Conservation (phyloP, 2,329 filamentous ascomycete species). For the Phialophora expanda region DNA sequence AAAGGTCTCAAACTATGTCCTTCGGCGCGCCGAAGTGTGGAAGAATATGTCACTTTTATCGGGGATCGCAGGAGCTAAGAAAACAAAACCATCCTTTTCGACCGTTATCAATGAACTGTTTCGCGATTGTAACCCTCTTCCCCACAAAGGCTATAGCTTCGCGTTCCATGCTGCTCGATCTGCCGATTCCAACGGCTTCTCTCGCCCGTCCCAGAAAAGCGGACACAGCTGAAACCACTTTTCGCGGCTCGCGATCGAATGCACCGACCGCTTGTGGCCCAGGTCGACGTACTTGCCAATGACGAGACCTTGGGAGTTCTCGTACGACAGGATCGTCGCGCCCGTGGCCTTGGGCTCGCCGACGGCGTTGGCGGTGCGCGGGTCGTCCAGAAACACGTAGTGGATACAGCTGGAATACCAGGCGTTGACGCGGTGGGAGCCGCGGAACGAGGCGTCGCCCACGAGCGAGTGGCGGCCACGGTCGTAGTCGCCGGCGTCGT, state of each 20-base stretch:
- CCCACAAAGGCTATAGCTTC: slow-evolving; percentile 44
- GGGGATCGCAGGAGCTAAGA: no score
- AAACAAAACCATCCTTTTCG: not conserved
- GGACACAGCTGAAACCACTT: slow-evolving; percentile 69
- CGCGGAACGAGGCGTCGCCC: slow-evolving; percentile 62
- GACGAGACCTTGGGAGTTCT: slow-evolving; percentile 74
- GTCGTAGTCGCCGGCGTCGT: slow-evolving; percentile 60
- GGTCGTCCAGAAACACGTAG: slow-evolving; percentile 65
- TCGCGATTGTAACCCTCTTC: not conserved
- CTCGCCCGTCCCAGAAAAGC: slow-evolving; percentile 56
- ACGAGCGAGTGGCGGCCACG: slow-evolving; percentile 67
- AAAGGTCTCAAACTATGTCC: no score
- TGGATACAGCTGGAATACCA: slow-evolving; percentile 65
- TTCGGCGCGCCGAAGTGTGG: no score
- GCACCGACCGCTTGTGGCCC: slow-evolving; percentile 72
- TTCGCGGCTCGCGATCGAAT: slow-evolving; percentile 68
- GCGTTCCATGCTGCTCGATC: slow-evolving; percentile 56
- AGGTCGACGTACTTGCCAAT: slow-evolving; percentile 75
- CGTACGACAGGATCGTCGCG: slow-evolving; percentile 72
- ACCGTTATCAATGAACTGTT: not conserved
- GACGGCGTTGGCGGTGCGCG: slow-evolving; percentile 60
- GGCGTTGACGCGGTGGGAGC: slow-evolving; percentile 61
- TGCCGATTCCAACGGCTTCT: slow-evolving; percentile 51
- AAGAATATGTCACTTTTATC: no score
- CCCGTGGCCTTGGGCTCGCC: slow-evolving; percentile 74